Evolutionary conservation across 495 filamentous ascomycete genomes (phyloP), one percentile per base, ranked within the genome.

Genomic region (Aspergillus sclerotioniger): DNA sequence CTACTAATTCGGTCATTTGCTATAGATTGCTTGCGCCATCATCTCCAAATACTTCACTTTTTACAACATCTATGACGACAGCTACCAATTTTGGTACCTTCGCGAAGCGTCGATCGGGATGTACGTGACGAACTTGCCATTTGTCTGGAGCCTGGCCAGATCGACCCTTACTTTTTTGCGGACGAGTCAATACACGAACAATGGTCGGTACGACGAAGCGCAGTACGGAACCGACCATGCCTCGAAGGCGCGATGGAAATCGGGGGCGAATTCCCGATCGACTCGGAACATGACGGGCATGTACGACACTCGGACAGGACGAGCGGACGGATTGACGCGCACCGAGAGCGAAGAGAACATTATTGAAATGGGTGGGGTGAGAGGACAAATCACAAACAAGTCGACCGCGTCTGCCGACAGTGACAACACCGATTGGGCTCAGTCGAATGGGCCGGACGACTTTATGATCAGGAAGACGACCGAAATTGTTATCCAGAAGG

Each of bases 31-130:
- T 7, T 50, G 47, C 10, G 47, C 47, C 20, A 50, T 50, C 9
- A 32, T 25, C 13, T 50, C 47, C 28, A 50, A 50, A 32, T 50
- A 15, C 28, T 50, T 50, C 12, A 50, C 47, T 6, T 50, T 50
- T 13, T n/a, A 32, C 12, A 15, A 50, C 16, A 50, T 50, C 47
- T 50, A 50, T 15, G 47, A 50, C 25, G 19, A 32, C 47, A 50
- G 47, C 47, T 50, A 50, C 20, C 47, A 50, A 25, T 50, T 50
- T 25, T 50, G 47, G 47, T 50, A 50, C 47, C 47, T 50, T 3
- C 25, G 47, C 0, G 47, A 50, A 10, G 47, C 47, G 12, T 50
- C 47, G 13, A 50, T 50, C 47, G 47, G 47, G 28, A 50, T 50
- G 47, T 50, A 50, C 47, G 47, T 50, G 0, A 50, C 47, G 15